These are phyloP conservation scores for Alternaria consortialis DNA, from an alignment of 2,329 filamentous ascomycete genomes.

Conservation along the genomic window DNA sequence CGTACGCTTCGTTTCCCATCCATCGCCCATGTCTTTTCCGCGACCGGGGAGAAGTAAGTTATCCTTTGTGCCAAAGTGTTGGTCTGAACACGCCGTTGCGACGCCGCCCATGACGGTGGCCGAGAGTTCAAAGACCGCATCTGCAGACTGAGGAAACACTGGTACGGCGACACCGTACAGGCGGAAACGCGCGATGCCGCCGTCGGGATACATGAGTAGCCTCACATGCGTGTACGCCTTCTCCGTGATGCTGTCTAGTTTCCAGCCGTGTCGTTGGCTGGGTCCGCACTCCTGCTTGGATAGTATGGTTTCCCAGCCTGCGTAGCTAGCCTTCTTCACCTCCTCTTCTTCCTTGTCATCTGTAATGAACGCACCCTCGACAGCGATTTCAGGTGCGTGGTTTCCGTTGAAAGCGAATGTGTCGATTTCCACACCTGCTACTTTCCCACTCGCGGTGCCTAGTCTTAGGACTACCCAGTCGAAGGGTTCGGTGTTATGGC, in stretches of 20 bases:
- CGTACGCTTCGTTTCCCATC: conserved; percentile 84
- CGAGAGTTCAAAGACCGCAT: conserved; percentile 76
- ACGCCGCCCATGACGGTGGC: conserved; percentile 82
- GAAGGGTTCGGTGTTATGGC: conserved; percentile 66
- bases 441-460: conserved; percentile 72
- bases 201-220: conserved; percentile 86
- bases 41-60: conserved; percentile 81
- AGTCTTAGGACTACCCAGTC: conserved; percentile 69
- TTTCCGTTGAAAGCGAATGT: conserved; percentile 85
- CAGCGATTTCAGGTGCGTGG: conserved; percentile 79
- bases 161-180: conserved; percentile 80
- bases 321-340: conserved; percentile 57
- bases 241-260: conserved; percentile 62
- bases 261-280: conserved; percentile 77
- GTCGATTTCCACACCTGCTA: conserved; percentile 80
- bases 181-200: conserved; percentile 81
- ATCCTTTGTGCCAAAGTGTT: conserved; percentile 84
- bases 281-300: conserved; percentile 76
- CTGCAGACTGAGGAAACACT: conserved; percentile 73
- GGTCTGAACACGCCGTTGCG: conserved; percentile 78
- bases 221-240: conserved; percentile 82
- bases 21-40: conserved; percentile 86
- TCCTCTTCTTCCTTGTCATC: conserved; percentile 66
- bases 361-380: conserved; percentile 75
- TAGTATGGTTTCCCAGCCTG: conserved; percentile 75